Conservation (phyloP, 2,329 filamentous ascomycete genomes). For the Claviceps pazoutovae region DNA sequence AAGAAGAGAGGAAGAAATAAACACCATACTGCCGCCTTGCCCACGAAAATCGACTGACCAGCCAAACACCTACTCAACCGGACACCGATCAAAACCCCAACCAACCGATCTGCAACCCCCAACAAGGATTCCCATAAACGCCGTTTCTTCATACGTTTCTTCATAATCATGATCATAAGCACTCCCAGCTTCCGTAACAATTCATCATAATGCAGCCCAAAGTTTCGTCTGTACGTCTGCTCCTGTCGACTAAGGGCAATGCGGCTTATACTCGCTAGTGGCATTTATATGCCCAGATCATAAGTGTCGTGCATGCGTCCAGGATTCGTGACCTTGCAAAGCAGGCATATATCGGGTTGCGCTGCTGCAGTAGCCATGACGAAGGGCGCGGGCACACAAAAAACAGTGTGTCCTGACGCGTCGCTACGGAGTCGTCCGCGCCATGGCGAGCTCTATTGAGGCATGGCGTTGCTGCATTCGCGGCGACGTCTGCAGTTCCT, state of each 20-base stretch:
- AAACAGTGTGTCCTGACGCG: neutral
- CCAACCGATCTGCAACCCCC: neutral
- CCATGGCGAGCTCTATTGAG: conserved; percentile 47
- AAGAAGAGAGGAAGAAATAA: neutral
- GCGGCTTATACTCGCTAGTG: conserved; percentile 3
- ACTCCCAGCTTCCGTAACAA: conserved; percentile 1
- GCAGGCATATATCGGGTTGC: neutral
- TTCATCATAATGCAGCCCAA: conserved; percentile 1
- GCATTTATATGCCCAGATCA: neutral
- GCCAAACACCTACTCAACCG: neutral
- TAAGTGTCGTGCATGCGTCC: neutral
- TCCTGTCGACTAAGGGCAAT: neutral
- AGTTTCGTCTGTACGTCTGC: neutral
- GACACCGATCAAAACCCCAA: neutral
- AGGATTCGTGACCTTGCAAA: neutral
- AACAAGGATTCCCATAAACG: neutral
- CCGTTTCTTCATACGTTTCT: conserved; percentile 8
- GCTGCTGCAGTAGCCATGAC: neutral
- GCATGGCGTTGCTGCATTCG: conserved; percentile 46
- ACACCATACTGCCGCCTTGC: neutral
- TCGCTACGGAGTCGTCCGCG: conserved; percentile 12
- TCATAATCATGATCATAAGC: conserved; percentile 13
- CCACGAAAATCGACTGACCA: neutral
- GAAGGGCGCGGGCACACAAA: neutral
- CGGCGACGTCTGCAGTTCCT: conserved; percentile 47